Evolutionary conservation across 2,329 filamentous ascomycete genomes (phyloP), one percentile per base, ranked within the genome.

Genomic region (Coleophoma crateriformis): DNA sequence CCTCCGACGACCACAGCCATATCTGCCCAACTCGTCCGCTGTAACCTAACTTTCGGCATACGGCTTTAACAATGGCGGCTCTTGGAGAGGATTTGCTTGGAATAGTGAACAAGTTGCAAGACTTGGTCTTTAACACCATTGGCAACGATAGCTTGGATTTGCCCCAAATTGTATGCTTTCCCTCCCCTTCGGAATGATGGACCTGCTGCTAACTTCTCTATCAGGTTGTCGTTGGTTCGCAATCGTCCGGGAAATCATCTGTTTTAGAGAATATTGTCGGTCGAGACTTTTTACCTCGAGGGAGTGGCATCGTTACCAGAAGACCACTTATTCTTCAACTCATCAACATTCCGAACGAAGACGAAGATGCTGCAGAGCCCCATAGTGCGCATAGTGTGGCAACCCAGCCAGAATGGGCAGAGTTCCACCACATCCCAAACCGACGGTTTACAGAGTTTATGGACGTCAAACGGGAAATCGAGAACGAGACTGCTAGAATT

Each of bases 51-150:
- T 27, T 27, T 27, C 27, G 27, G 27, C 27, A 27, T 27, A 27
- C 27, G 27, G 27, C 8, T 27, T 4, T 27, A 55, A 57, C 57
- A 52, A 99, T 97, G 94, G 88, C 94, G 67, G 84, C 92, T 65
- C 84, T 99, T 64, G 92, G 94, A 67, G 94, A 99, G 72, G 91
- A 99, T 72, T 77, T 99, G 71, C 82, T 99, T 68, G 84, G 82
- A 61, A 95, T 90, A 58, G 94, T 99, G 74, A 99, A 99, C 78
- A 95, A 95, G 78, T 79, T 99, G 65, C 94, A 99, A 72, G 94
- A 97, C 71, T 75, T 99, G 66, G 94, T 99, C 65, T 99, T 99
- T 78, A 99, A 99, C 75, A 99, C 94, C 60, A 99, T 99, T 70
- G 94, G 94, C 71, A 97, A 91, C 76, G 94, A 99, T 71, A 97